Evolutionary conservation across 345 rosid genomes (phyloP).

Genomic region (Rhodamnia rubescens): DNA sequence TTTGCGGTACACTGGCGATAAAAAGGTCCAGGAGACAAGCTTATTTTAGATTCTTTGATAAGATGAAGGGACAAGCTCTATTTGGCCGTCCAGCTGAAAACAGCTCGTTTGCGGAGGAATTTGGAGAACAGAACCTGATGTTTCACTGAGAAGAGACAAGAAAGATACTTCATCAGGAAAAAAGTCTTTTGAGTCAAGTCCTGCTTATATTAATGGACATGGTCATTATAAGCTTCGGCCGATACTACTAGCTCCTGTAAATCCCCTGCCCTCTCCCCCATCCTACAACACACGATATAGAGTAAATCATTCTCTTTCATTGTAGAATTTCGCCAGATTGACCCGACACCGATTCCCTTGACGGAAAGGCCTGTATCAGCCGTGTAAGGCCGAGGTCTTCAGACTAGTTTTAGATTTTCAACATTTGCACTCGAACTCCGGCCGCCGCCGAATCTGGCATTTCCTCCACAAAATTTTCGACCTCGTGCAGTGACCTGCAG

Average conservation of each 20-base stretch:
- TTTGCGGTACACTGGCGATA: background rate
- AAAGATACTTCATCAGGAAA: background rate
- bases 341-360: background rate
- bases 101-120: background rate
- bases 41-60: conserved; percentile 9
- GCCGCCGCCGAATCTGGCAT: background rate
- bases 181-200: background rate
- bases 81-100: background rate
- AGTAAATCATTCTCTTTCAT: background rate
- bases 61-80: background rate
- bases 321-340: background rate
- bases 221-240: background rate
- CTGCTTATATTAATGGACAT: background rate
- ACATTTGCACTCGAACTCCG: background rate
- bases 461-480: background rate
- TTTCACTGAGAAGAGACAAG: background rate
- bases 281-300: background rate
- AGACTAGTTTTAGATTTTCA: background rate
- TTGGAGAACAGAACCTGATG: background rate
- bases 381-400: background rate
- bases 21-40: conserved; percentile 12
- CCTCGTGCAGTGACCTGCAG: background rate
- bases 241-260: background rate
- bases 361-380: background rate
- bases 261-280: background rate